Percentiles rank a stretch among this genome's conserved stretches.
phyloP scores from a whole-genome alignment of 768 basidiomycete species.

The Serendipita sp. region DNA sequence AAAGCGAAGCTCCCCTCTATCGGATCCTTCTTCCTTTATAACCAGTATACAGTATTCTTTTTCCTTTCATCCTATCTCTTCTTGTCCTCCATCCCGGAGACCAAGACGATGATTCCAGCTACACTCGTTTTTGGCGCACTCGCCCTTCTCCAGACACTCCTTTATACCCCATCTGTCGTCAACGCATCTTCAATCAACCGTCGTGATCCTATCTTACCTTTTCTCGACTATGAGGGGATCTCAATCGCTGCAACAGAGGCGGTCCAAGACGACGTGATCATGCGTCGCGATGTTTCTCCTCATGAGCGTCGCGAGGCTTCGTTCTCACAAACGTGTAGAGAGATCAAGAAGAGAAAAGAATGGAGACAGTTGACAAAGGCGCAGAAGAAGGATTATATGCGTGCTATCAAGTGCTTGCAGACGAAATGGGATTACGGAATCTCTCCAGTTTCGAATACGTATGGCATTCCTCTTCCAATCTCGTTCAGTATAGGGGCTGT shows the following conservation, averaged over 20 bases:
- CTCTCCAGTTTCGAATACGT: not conserved
- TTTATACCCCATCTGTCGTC: not conserved
- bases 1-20: too few relatives aligned
- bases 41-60: too few relatives aligned
- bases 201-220: not conserved
- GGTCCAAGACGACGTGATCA: not conserved
- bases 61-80: too few relatives aligned
- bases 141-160: not conserved
- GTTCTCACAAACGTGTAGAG: not conserved
- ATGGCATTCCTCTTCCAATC: not conserved
- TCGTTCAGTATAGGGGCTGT: not conserved
- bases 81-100: too few relatives aligned
- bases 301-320: too few relatives aligned
- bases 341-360: not conserved
- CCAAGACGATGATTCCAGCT: too few relatives aligned
- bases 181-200: not conserved
- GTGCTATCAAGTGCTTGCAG: constrained; percentile 3
- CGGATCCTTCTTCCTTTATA: too few relatives aligned
- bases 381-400: constrained; percentile 1
- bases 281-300: not conserved
- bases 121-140: not conserved
- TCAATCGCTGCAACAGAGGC: not conserved
- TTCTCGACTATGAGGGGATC: not conserved
- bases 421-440: not conserved
- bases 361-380: not conserved